Evolutionary conservation across 345 rosid species (phyloP), one percentile per base, ranked within the genome.

Genomic region (Garcia nutans): DNA sequence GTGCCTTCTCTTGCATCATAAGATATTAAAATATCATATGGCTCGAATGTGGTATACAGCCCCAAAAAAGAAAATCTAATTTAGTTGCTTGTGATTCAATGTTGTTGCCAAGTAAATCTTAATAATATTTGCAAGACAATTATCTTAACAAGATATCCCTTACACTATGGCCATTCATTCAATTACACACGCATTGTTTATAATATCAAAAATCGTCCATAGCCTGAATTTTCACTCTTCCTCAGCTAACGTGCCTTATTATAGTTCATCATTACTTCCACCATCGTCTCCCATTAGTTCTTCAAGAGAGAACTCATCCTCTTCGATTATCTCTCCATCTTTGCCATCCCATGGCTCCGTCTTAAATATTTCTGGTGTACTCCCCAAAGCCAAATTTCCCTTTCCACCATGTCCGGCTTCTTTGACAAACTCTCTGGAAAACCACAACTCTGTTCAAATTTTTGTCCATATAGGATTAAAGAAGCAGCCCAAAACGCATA

Each of bases 391-490:
- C 82, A 93, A 80, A 75, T 90, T 95, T 66, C 99, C 99, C 86
- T 90, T 96, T 56, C 99, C 99, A n/a, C 99, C 99, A 17, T 74
- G 85, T 19, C 89, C 89, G 8, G 97, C 97, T 82, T 93, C 97
- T 83, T 89, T 93, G 26, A 93, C 99, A 33, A 96, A 96, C 78
- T 88, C 97, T 23, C 99, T 96, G 91, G 49, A 41, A 88, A 57
- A 60, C 68, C 70, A 61, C 31, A 52, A 55, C 16, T 20, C 2
- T n/a, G 56, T 49, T 58, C 26, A 67, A 37, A n/a, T 68, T 41
- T 69, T 69, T 80, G 71, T 68, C 23, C 54, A 65, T 17, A 50
- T 54, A 60, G 22, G 45, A 52, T 58, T 37, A 50, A 44, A 45
- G 28, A 44, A 45, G 28, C 71, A 49, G 22, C 67, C 26, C 15